Evolutionary conservation across 208 protist species (phyloP).

Genomic region (Polymyxa betae): DNA sequence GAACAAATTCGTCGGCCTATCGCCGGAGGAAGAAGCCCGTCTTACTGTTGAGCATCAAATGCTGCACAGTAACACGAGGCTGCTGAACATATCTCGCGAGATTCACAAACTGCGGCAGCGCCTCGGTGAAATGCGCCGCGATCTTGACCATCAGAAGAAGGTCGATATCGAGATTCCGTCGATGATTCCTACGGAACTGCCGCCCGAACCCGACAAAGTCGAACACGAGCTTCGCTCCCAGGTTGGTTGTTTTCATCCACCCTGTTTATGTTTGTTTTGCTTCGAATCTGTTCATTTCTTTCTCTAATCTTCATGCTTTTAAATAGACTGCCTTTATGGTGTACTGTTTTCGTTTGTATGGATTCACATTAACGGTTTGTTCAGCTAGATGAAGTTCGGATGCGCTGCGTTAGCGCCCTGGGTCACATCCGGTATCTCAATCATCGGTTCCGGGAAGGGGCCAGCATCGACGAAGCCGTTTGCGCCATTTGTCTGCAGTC

Average conservation of each 20-base stretch:
- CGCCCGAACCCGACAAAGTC: not conserved
- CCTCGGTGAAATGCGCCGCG: not conserved
- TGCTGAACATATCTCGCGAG: not conserved
- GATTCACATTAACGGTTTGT: not conserved
- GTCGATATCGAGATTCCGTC: not conserved
- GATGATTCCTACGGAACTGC: not conserved
- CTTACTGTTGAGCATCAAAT: too few relatives aligned
- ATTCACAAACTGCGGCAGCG: slow-evolving; percentile 1
- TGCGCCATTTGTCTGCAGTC: slow-evolving; percentile 50
- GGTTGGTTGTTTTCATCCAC: too few relatives aligned
- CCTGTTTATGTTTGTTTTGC: too few relatives aligned
- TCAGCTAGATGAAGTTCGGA: not conserved
- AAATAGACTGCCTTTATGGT: too few relatives aligned
- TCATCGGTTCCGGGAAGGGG: not conserved
- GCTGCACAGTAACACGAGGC: not conserved
- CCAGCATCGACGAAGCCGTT: not conserved
- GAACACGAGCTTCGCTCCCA: too few relatives aligned
- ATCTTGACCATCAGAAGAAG: not conserved
- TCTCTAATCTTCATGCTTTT: too few relatives aligned
- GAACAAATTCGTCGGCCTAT: not conserved
- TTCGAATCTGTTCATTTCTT: too few relatives aligned
- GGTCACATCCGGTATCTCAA: not conserved
- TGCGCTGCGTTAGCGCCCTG: not conserved
- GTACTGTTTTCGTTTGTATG: too few relatives aligned
- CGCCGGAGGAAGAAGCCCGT: not conserved